Percentiles rank a stretch among this genome's conserved stretches.
Conservation (phyloP, 2,329 filamentous ascomycete genomes). For the Cercospora sojina region DNA sequence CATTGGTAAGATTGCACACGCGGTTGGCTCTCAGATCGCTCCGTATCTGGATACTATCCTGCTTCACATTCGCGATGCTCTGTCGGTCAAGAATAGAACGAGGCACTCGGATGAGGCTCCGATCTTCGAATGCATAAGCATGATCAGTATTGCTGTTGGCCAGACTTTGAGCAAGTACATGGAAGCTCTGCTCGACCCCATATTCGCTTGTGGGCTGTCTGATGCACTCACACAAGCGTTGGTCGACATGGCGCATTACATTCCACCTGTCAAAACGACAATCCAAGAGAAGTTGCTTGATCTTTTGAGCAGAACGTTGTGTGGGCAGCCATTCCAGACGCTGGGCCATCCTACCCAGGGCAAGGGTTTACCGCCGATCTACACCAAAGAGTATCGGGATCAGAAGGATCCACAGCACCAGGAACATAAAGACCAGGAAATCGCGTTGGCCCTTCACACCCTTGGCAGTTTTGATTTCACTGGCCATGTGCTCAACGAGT, state of each 20-base stretch:
- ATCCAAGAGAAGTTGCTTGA: slow-evolving; percentile 94
- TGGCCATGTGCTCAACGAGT: slow-evolving; percentile 92
- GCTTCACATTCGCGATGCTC: slow-evolving; percentile 86
- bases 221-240: slow-evolving; percentile 91
- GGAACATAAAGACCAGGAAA: slow-evolving; percentile 76
- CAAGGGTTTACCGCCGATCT: slow-evolving; percentile 76
- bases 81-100: slow-evolving; percentile 73
- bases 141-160: slow-evolving; percentile 89
- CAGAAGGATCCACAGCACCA: slow-evolving; percentile 79
- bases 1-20: slow-evolving; percentile 94
- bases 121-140: slow-evolving; percentile 96
- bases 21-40: slow-evolving; percentile 90
- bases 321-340: slow-evolving; percentile 86
- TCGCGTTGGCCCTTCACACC: slow-evolving; percentile 90
- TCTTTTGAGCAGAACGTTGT: slow-evolving; percentile 90
- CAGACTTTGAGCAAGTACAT: slow-evolving; percentile 98
- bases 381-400: slow-evolving; percentile 66
- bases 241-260: slow-evolving; percentile 98
- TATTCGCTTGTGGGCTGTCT: slow-evolving; percentile 93
- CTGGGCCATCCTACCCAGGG: slow-evolving; percentile 87
- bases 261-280: slow-evolving; percentile 85
- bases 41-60: slow-evolving; percentile 94
- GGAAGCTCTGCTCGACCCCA: slow-evolving; percentile 89
- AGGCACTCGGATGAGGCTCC: slow-evolving; percentile 64
- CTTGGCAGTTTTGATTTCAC: slow-evolving; percentile 97